Evolutionary conservation across 2,329 filamentous ascomycete genomes (phyloP).

Genomic region (Alternaria sp.): DNA sequence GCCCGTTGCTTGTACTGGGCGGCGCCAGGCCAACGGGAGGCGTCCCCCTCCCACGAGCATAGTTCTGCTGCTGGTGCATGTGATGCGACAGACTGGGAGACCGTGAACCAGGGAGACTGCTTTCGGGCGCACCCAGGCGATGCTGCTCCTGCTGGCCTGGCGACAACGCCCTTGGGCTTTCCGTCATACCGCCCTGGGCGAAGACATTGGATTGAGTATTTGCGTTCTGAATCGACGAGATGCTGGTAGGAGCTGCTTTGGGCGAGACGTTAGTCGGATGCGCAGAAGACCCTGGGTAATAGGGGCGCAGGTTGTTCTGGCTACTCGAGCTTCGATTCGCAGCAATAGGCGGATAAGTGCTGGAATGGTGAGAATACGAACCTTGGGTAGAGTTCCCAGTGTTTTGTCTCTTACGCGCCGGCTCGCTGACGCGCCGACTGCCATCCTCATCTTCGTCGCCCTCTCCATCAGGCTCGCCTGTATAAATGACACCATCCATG

Average conservation of each 20-base stretch:
- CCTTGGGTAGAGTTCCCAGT: conserved; percentile 62
- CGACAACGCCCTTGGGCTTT: conserved; percentile 85
- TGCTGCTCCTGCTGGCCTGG: conserved; percentile 66
- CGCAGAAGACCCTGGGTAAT: conserved; percentile 49
- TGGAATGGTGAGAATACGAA: conserved; percentile 71
- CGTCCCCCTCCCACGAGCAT: conserved; percentile 63
- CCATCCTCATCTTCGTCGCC: conserved; percentile 60
- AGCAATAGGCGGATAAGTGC: conserved; percentile 79
- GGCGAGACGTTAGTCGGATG: conserved; percentile 53
- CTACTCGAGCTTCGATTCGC: conserved; percentile 41
- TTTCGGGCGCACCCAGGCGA: conserved; percentile 63
- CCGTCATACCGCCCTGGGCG: conserved; percentile 75
- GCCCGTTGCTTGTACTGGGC: conserved; percentile 53
- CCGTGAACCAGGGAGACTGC: conserved; percentile 62
- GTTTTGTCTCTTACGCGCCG: conserved; percentile 75
- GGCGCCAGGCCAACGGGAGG: conserved; percentile 58
- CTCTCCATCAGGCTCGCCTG: conserved; percentile 66
- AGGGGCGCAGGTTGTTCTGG: conserved; percentile 44
- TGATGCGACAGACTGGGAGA: conserved; percentile 73
- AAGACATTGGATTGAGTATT: conserved; percentile 66
- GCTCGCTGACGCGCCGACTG: conserved; percentile 70
- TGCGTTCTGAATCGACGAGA: conserved; percentile 49
- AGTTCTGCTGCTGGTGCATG: conserved; percentile 71
- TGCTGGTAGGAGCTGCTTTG: conserved; percentile 48
- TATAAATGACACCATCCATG: conserved; percentile 71